These are phyloP conservation scores for Fusarium newnesense DNA, from an alignment of 2,329 filamentous ascomycete genomes.

Conservation along the genomic window DNA sequence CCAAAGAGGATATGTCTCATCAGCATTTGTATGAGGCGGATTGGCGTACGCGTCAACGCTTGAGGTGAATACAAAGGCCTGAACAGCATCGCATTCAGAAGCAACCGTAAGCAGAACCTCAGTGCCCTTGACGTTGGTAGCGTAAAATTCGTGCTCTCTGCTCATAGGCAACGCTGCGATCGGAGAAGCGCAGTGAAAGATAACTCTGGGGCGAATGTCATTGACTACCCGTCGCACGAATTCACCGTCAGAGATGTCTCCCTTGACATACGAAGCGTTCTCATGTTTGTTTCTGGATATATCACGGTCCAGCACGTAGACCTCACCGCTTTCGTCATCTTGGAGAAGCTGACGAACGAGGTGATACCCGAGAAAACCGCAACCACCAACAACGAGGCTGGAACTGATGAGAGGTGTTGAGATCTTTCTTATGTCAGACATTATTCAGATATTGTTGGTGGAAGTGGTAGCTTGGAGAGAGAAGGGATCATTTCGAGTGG, in stretches of 20 bases:
- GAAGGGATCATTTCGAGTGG: neutral
- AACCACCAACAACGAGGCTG: conserved; percentile 45
- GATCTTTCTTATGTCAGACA: neutral
- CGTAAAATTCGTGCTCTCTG: conserved; percentile 31
- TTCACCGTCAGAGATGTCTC: conserved; percentile 40
- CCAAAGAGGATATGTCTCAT: conserved; percentile 42
- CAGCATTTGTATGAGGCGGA: conserved; percentile 36
- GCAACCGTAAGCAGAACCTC: conserved; percentile 41
- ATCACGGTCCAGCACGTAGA: conserved; percentile 46
- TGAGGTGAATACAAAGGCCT: conserved; percentile 49
- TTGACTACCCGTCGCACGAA: conserved; percentile 28
- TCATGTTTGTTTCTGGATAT: conserved; percentile 38
- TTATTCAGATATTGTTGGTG: accelerated
- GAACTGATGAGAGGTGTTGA: neutral
- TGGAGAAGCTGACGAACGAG: conserved; percentile 44
- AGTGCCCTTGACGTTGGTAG: conserved; percentile 49
- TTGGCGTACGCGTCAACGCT: conserved; percentile 44
- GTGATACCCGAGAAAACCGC: conserved; percentile 49
- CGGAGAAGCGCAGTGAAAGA: conserved; percentile 50
- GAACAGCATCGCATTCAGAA: conserved; percentile 23
- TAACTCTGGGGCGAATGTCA: conserved; percentile 39
- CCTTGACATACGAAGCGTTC: conserved; percentile 40
- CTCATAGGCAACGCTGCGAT: conserved; percentile 34
- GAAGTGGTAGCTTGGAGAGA: too few species aligned
- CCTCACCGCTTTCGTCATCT: conserved; percentile 30